Evolutionary conservation across 2,329 filamentous ascomycete species (phyloP).

Genomic region (Chrysosporium queenslandicum): DNA sequence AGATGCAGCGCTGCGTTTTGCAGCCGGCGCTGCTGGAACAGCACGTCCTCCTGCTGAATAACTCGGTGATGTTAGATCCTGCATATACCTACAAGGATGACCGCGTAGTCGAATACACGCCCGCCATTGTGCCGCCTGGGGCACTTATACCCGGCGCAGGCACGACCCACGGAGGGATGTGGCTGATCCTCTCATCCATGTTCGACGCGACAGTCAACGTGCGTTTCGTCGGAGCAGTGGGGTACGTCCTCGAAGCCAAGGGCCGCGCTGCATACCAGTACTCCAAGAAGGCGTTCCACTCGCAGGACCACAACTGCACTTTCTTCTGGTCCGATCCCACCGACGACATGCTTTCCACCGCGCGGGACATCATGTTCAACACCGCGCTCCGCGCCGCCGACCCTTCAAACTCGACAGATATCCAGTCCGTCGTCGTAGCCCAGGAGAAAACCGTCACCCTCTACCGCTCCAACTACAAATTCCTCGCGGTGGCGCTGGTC

Average conservation of each 20-base stretch:
- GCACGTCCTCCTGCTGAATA: neutral
- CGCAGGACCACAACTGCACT: neutral
- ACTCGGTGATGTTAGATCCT: neutral
- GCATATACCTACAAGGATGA: neutral
- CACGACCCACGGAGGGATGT: neutral
- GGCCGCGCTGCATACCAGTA: neutral
- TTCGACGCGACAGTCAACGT: neutral
- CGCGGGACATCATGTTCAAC: neutral
- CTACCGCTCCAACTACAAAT: slow-evolving; percentile 2
- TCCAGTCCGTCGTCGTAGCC: neutral
- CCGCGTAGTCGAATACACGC: neutral
- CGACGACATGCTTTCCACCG: neutral
- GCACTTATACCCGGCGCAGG: neutral
- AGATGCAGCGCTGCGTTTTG: neutral
- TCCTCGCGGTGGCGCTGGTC: neutral
- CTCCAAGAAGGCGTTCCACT: neutral
- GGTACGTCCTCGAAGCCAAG: neutral
- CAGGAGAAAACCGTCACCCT: neutral
- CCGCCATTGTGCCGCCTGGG: neutral
- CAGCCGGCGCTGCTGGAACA: slow-evolving; percentile 1
- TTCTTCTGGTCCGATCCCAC: neutral
- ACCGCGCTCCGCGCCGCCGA: neutral
- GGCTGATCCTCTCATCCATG: slow-evolving; percentile 1
- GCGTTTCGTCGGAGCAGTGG: neutral
- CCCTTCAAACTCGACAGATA: neutral